Conservation (phyloP, 179 eudicot genomes). For the Beta corolliflora region DNA sequence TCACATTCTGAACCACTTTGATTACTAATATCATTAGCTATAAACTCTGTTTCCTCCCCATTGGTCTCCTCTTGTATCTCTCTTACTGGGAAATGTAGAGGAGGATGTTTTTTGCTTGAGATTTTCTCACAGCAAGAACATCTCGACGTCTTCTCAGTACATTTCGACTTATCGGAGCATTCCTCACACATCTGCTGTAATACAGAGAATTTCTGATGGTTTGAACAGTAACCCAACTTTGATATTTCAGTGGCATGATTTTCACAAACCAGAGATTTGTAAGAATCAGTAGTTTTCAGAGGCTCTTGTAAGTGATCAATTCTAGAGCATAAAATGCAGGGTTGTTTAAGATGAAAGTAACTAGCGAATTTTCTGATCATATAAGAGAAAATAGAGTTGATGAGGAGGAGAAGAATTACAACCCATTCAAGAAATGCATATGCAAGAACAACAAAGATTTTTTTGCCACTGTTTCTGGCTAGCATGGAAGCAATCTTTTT, state of each 20-base stretch:
- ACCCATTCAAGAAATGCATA: slow-evolving; percentile 27
- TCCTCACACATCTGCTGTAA: slow-evolving; percentile 22
- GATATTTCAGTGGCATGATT: slow-evolving; percentile 30
- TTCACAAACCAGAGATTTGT: slow-evolving; percentile 26
- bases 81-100: not conserved
- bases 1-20: slow-evolving; percentile 12
- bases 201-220: slow-evolving; percentile 15
- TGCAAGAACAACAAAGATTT: slow-evolving; percentile 16
- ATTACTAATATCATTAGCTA: slow-evolving; percentile 3
- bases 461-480: slow-evolving; percentile 6
- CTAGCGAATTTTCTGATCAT: slow-evolving; percentile 21
- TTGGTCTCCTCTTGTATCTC: slow-evolving; percentile 6
- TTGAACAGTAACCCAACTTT: slow-evolving; percentile 24
- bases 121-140: slow-evolving; percentile 32
- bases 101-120: not conserved
- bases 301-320: slow-evolving; percentile 26
- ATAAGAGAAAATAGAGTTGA: slow-evolving; percentile 24
- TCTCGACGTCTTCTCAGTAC: slow-evolving; percentile 2
- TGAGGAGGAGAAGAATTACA: slow-evolving; percentile 23
- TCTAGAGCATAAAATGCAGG: slow-evolving; percentile 30
- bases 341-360: slow-evolving; percentile 30
- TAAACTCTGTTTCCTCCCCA: not conserved
- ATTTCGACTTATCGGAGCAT: not conserved
- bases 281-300: slow-evolving; percentile 9
- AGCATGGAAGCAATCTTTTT: slow-evolving; percentile 14